Conservation (phyloP, 352 stramenopile species). For the Aphanomyces astaci region DNA sequence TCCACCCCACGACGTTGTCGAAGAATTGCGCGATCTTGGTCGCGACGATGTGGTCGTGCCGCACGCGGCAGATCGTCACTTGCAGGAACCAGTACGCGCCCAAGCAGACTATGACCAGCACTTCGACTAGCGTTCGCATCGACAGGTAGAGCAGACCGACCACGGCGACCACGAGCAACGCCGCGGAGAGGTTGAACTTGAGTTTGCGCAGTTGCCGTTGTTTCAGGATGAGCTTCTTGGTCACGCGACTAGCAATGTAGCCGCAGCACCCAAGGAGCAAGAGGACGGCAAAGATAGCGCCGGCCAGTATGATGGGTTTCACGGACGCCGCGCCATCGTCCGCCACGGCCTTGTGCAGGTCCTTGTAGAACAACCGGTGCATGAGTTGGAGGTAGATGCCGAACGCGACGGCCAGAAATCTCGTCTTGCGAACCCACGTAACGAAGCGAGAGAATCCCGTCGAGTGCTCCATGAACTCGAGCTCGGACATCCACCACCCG, state of each 20-base stretch:
- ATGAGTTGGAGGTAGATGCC: slow-evolving; percentile 74
- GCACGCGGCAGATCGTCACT: slow-evolving; percentile 58
- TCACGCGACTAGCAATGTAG: slow-evolving; percentile 77
- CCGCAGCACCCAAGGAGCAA: slow-evolving; percentile 58
- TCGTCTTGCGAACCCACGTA: slow-evolving; percentile 67
- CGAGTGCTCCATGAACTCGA: slow-evolving; percentile 81
- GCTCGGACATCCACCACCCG: slow-evolving; percentile 80
- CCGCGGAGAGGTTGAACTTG: slow-evolving; percentile 69
- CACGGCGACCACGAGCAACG: slow-evolving; percentile 40
- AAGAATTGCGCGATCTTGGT: slow-evolving; percentile 58
- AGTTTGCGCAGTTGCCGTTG: slow-evolving; percentile 86
- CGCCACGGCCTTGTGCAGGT: slow-evolving; percentile 44
- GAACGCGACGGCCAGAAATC: slow-evolving; percentile 63
- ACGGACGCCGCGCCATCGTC: slow-evolving; percentile 33
- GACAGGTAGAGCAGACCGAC: slow-evolving; percentile 65
- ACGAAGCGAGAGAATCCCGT: slow-evolving; percentile 53
- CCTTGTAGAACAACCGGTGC: slow-evolving; percentile 31
- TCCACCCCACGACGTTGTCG: slow-evolving; percentile 76
- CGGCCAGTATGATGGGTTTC: slow-evolving; percentile 56
- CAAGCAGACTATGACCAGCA: slow-evolving; percentile 61
- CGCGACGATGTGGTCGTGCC: slow-evolving; percentile 81
- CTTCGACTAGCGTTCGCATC: slow-evolving; percentile 60
- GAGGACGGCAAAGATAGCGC: slow-evolving; percentile 57
- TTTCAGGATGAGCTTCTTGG: slow-evolving; percentile 88
- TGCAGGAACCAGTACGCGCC: slow-evolving; percentile 86